Evolutionary conservation across 192 early-diverging fungal species (phyloP).

Genomic region (Entophlyctis luteolus): DNA sequence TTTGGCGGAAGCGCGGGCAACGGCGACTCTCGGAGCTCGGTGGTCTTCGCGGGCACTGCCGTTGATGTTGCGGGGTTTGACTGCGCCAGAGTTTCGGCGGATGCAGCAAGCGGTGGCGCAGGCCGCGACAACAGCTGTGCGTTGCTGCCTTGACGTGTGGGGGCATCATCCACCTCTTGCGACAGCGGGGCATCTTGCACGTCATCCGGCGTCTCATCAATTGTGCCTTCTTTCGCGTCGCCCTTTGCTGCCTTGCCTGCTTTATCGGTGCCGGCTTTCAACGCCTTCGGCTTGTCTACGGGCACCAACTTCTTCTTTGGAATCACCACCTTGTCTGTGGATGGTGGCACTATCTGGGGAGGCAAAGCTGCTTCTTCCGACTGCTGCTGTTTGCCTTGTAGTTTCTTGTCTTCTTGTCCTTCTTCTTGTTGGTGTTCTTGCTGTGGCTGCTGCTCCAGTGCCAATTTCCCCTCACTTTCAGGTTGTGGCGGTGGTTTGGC

Average conservation of each 20-base stretch:
- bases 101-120: too few species aligned
- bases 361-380: not conserved
- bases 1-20: not conserved
- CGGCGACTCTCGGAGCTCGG: too few species aligned
- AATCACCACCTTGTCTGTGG: not conserved
- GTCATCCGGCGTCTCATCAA: not conserved
- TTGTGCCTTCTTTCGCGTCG: not conserved
- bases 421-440: not conserved
- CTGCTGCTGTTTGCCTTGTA: not conserved
- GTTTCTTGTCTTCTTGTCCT: not conserved
- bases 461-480: not conserved
- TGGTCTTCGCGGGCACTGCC: too few species aligned
- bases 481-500: not conserved
- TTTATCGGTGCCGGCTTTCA: not conserved
- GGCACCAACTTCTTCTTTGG: conserved; percentile 21
- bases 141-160: too few species aligned
- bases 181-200: not conserved
- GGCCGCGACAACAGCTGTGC: too few species aligned
- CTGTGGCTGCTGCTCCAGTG: too few species aligned
- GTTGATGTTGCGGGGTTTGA: too few species aligned
- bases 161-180: not conserved
- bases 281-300: not conserved
- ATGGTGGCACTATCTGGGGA: not conserved
- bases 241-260: not conserved
- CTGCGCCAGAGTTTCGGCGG: too few species aligned